These are phyloP conservation scores for Monosporascus ibericus DNA, from an alignment of 2,329 filamentous ascomycete genomes.

Conservation along the genomic window DNA sequence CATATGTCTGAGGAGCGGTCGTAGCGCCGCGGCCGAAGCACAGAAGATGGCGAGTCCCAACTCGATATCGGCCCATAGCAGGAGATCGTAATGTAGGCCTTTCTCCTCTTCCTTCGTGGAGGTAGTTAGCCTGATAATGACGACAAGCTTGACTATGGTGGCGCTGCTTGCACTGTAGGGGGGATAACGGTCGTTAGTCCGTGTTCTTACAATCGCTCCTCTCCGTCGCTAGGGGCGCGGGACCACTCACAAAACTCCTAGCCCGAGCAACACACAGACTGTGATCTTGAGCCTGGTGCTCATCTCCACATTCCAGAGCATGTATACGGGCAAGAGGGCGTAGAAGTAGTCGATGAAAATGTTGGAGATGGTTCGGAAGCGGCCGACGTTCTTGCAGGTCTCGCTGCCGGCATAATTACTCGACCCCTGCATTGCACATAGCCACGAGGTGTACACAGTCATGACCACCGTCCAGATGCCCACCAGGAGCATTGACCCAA, in stretches of 20 bases:
- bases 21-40: slow-evolving; percentile 23
- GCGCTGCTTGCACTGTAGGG: slow-evolving; percentile 23
- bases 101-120: slow-evolving; percentile 15
- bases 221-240: background rate
- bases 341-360: slow-evolving; percentile 30
- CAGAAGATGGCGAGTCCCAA: slow-evolving; percentile 25
- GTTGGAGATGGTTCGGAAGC: slow-evolving; percentile 27
- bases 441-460: slow-evolving; percentile 23
- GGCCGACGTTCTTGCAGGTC: slow-evolving; percentile 21
- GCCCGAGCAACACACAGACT: slow-evolving; percentile 22
- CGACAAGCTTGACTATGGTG: slow-evolving; percentile 27
- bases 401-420: slow-evolving; percentile 23
- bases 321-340: slow-evolving; percentile 22
- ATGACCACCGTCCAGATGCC: slow-evolving; percentile 25
- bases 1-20: slow-evolving; percentile 23
- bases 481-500: slow-evolving; percentile 21
- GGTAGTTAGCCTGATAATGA: slow-evolving; percentile 20
- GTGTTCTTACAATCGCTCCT: background rate
- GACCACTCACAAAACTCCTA: slow-evolving; percentile 26
- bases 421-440: slow-evolving; percentile 21
- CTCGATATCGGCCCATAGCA: slow-evolving; percentile 27
- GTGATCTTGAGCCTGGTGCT: slow-evolving; percentile 19
- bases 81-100: slow-evolving; percentile 23
- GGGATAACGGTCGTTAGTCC: background rate
- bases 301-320: slow-evolving; percentile 24